Base-by-base conservation (phyloP, 2,329 filamentous ascomycete species). In the Nakataea oryzae region DNA sequence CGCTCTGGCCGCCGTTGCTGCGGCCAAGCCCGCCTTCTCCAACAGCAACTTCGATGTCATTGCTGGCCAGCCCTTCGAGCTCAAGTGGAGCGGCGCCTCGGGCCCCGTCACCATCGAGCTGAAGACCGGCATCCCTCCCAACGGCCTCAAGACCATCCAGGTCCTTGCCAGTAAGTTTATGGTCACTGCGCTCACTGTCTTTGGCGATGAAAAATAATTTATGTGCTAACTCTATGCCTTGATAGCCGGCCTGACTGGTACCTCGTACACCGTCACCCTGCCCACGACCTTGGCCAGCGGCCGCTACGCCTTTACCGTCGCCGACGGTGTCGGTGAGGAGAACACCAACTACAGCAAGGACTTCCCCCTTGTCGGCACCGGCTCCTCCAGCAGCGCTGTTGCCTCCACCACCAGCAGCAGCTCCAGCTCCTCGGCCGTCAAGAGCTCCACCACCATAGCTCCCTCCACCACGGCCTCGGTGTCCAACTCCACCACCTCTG, bases 281-380 rank as follows among this genome's bases (percentile, higher is more conserved):
- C 65, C 73, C 29, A 57, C 69, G n/a, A 66, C 67, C 63, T 69
- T 79, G 32, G 63, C 74, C 62, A 67, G 71, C 30, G 78, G 72
- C 69, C 68, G 66, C 34, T 81, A 81, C 66, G 78, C 79, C 64
- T 73, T 81, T 66, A 70, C 75, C 71, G 79, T 81, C 67, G 64
- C 62, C 30, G 78, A 81, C 66, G 68, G 67, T 41, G 68, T 67
- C 34, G 65, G 60, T 28, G 24, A 3, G 9, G 24, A 56, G 3
- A 69, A 71, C 14, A 64, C 69, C 69, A 81, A 81, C 78, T 81
- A 77, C 75, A 77, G 74, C 67, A 5, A 63, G 14, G 72, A 72
- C 69, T 81, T 78, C 70, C 17, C 65, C 9, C 66, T 77, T 59
- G 26, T 60, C 21, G 74, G 74, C 56, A 69, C 64, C 27, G 68